Percentiles rank a stretch among this genome's conserved stretches.
Conservation (phyloP, 257 asterid genomes). For the Mentha longifolia region DNA sequence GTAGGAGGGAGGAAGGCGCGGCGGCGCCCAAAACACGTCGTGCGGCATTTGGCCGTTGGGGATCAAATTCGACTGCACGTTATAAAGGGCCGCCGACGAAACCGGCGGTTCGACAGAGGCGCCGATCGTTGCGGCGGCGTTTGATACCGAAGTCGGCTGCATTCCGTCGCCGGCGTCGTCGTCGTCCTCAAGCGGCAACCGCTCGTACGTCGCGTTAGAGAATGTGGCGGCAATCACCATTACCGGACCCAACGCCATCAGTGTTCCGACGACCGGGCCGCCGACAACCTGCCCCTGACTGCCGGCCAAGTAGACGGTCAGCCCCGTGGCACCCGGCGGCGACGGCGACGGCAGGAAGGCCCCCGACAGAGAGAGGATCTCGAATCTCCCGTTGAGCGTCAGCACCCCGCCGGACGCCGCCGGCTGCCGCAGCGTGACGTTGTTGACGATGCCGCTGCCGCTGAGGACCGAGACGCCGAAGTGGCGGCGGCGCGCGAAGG, state of each 20-base stretch:
- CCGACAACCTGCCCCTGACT: conserved; percentile 87
- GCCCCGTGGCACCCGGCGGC: conserved; percentile 62
- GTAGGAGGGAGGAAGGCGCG: conserved; percentile 55
- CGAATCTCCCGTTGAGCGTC: conserved; percentile 68
- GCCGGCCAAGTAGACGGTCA: conserved; percentile 73
- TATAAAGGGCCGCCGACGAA: conserved; percentile 34
- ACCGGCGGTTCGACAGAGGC: conserved; percentile 30
- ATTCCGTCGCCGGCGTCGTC: conserved; percentile 36
- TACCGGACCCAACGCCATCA: conserved; percentile 80
- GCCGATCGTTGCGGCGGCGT: conserved; percentile 22
- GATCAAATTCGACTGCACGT: conserved; percentile 50
- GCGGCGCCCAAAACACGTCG: conserved; percentile 70
- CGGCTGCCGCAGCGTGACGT: conserved; percentile 70
- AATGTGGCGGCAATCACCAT: conserved; percentile 83
- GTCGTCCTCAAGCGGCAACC: conserved; percentile 70
- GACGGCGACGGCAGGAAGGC: conserved; percentile 70
- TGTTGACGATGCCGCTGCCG: conserved; percentile 66
- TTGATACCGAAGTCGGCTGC: conserved; percentile 35
- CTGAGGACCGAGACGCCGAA: conserved; percentile 75
- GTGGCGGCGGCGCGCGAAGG: conserved; percentile 61
- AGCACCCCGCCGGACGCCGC: conserved; percentile 58
- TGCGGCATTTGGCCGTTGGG: conserved; percentile 64
- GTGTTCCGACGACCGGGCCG: conserved; percentile 63
- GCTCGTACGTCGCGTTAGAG: conserved; percentile 68
- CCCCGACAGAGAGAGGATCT: conserved; percentile 71